Conservation (phyloP, 192 early-diverging fungal genomes). For the Pilaira anomala region DNA sequence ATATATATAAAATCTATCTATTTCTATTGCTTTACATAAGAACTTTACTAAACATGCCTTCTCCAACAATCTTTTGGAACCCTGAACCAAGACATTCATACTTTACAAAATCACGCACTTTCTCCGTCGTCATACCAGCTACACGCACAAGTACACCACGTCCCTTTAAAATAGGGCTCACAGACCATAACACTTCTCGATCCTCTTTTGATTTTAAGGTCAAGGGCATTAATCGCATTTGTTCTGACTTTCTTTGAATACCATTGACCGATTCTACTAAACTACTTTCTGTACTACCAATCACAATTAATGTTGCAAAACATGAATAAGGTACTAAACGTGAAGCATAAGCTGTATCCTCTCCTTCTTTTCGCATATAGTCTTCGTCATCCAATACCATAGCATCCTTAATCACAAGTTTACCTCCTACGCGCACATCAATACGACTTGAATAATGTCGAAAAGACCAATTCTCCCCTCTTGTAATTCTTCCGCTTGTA, state of each 20-base stretch:
- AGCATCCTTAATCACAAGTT: conserved; percentile 37
- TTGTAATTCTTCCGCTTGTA: conserved; percentile 66
- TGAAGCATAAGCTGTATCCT: conserved; percentile 45
- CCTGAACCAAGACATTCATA: conserved; percentile 28
- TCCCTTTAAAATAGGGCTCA: conserved; percentile 18
- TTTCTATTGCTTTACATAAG: conserved; percentile 17
- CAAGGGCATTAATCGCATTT: conserved; percentile 19
- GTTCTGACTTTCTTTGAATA: conserved; percentile 20
- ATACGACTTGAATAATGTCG: conserved; percentile 37
- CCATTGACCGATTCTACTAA: conserved; percentile 4
- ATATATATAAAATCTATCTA: neutral
- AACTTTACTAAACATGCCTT: conserved; percentile 32
- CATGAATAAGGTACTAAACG: conserved; percentile 56
- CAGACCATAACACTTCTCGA: conserved; percentile 22
- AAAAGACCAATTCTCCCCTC: conserved; percentile 78
- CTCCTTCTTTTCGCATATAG: conserved; percentile 8
- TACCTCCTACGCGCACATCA: conserved; percentile 28
- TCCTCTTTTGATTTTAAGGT: conserved; percentile 10
- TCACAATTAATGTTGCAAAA: conserved; percentile 61
- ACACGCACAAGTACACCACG: conserved; percentile 33
- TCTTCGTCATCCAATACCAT: conserved; percentile 49
- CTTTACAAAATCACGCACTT: conserved; percentile 39
- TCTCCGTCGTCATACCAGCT: conserved; percentile 35
- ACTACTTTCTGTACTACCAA: conserved; percentile 7
- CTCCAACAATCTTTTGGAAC: conserved; percentile 28